Conservation (phyloP, 106 monocot species). For the Apostasia ramifera region DNA sequence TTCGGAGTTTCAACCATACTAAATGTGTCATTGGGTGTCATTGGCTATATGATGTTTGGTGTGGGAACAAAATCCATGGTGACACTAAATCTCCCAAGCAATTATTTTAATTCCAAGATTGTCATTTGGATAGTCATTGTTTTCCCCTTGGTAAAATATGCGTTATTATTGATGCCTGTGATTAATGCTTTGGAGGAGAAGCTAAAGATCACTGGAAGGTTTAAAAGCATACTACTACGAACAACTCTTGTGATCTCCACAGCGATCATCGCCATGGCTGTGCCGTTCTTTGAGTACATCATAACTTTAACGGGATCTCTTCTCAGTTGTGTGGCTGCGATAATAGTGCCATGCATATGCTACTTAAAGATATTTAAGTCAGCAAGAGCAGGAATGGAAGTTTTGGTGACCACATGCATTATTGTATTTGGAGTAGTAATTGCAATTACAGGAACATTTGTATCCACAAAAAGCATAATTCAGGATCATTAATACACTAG, state of each 20-base stretch:
- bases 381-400: background rate
- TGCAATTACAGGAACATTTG: background rate
- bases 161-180: background rate
- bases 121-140: background rate
- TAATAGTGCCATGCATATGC: conserved; percentile 1
- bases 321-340: background rate
- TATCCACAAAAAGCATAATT: background rate
- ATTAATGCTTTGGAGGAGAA: background rate
- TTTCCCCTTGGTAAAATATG: conserved; percentile 1
- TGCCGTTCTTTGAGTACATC: background rate
- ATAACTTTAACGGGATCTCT: background rate
- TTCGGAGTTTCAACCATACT: background rate
- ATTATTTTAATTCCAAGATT: background rate
- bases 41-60: conserved; percentile 4
- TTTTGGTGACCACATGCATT: background rate
- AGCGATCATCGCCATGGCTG: background rate
- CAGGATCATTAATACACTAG: too few species aligned
- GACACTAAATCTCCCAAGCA: background rate
- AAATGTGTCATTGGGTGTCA: background rate
- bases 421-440: background rate
- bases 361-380: background rate
- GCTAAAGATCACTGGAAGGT: background rate
- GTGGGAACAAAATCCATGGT: background rate
- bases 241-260: background rate
- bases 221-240: background rate